Evolutionary conservation across 495 filamentous ascomycete genomes (phyloP), one percentile per base, ranked within the genome.

Genomic region (Penicillium subrubescens): DNA sequence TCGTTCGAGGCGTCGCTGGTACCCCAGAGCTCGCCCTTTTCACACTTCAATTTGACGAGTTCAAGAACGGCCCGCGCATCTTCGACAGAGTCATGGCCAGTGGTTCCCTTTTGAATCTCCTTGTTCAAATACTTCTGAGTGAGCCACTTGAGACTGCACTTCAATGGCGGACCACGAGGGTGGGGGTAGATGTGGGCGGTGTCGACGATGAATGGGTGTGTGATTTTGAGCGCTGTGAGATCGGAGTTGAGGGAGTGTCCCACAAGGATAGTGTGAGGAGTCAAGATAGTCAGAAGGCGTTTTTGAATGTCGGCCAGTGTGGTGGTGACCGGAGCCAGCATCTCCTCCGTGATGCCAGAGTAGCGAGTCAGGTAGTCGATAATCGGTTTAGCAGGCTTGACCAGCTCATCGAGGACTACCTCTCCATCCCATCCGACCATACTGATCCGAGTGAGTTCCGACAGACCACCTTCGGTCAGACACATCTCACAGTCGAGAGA

Each of bases 401-500:
- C 96, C 11, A 97, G 85, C 69, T 94, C 88, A 67, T 99, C 95
- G 29, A 98, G 77, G 14, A 97, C 77, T 5, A 90, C 85, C 39
- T 87, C 86, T 17, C 92, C 93, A 69, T 92, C 90, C 95, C 95
- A 99, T 54, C 84, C 77, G 8, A 98, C 79, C 29, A 99, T 66
- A 73, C 92, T 96, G 73, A 98, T 89, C 33, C 95, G 87, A 0
- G 95, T 94, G 52, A 99, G 86, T 52, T 93, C 93, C 27, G 86
- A 89, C 54, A 90, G 85, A 10, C 85, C 86, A 21, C 85, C 86
- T 64, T 89, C 89, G 0, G 93, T 94, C 71, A 89, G 84, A 70
- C 93, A 97, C 95, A 99, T 99, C 73, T 99, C 95, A 73, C 95
- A 99, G 68, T 99, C 95, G 56, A 99, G 82, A 11, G 92, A 88